A percentile compares a stretch with the other conserved stretches of the same genome.
These are phyloP conservation scores for Iberis pinnata DNA, from an alignment of 345 rosid species.

Conservation along the genomic window DNA sequence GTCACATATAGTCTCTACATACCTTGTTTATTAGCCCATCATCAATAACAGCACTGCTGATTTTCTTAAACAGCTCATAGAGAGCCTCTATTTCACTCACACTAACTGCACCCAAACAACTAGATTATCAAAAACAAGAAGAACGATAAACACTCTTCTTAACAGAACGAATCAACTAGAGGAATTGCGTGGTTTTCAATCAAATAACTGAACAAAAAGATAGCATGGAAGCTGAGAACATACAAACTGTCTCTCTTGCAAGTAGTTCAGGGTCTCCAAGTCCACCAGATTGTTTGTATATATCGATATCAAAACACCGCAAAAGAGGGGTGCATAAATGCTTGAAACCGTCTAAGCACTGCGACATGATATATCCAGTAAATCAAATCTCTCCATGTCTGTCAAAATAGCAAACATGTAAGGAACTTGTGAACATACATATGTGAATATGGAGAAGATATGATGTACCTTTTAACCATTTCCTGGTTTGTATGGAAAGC, in stretches of 20 bases:
- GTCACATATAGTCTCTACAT: neutral
- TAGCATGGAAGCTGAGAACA: constrained; percentile 25
- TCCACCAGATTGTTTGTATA: constrained; percentile 66
- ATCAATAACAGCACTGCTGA: constrained; percentile 89
- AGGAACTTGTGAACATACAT: constrained; percentile 15
- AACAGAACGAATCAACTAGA: constrained; percentile 5
- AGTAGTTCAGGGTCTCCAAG: constrained; percentile 89
- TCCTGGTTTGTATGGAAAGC: constrained; percentile 24
- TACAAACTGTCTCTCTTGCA: constrained; percentile 97
- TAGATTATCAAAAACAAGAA: constrained; percentile 3
- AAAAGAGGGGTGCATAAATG: constrained; percentile 52
- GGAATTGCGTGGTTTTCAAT: neutral
- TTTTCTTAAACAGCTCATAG: constrained; percentile 90
- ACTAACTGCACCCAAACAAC: constrained; percentile 52
- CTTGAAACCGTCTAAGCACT: constrained; percentile 72
- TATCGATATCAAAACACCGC: constrained; percentile 76
- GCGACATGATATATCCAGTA: constrained; percentile 64
- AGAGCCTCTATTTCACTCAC: constrained; percentile 93
- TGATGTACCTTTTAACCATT: constrained; percentile 55
- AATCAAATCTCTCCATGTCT: constrained; percentile 82
- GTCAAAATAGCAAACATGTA: constrained; percentile 19
- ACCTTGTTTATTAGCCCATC: constrained; percentile 96
- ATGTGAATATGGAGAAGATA: neutral
- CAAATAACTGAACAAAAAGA: constrained; percentile 10
- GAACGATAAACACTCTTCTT: constrained; percentile 1